Evolutionary conservation across 2,329 filamentous ascomycete genomes (phyloP), one percentile per base, ranked within the genome.

Genomic region (Aureobasidium sp.): DNA sequence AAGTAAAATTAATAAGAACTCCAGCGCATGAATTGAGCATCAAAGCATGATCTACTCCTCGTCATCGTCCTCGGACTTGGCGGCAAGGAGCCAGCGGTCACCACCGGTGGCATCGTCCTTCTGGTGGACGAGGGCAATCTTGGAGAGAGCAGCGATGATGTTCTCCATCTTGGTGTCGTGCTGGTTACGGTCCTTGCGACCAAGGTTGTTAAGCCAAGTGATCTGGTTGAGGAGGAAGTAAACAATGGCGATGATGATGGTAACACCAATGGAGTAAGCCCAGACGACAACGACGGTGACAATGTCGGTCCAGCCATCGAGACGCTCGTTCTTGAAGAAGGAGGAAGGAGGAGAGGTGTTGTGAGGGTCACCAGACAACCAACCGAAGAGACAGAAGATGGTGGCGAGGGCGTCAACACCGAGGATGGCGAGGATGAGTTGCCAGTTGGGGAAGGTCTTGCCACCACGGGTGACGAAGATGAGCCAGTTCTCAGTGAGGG

Each of bases 311-410:
- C 81, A 78, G 65, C 81, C 80, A 65, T 71, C 68, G 50, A 60
- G 53, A 58, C 66, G 68, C 66, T 73, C 67, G 63, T 67, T 65
- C 63, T 64, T 66, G 60, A 62, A 65, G 67, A 69, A 73, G 65
- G 69, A 69, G 62, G 68, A 67, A 63, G 74, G 73, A 64, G 77
- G 78, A 67, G 74, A 71, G 40, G 64, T 46, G 65, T 73, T 70
- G 68, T 73, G 60, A 63, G 74, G 74, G 50, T 75, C 74, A 62
- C 83, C 84, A 45, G 81, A 81, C 67, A 90, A 77, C 86, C 87
- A 90, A 62, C 87, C 87, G 76, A 90, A 90, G 69, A 88, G 74
- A 74, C 81, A 83, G 81, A 90, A 90, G 69, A 90, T 78, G 60
- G 87, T 89, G 38, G 87, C 84, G 29, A 90, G 74, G 55, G 83